Base-by-base conservation (phyloP, 1,139 yeast species). In the Arxiozyma slooffiae region DNA sequence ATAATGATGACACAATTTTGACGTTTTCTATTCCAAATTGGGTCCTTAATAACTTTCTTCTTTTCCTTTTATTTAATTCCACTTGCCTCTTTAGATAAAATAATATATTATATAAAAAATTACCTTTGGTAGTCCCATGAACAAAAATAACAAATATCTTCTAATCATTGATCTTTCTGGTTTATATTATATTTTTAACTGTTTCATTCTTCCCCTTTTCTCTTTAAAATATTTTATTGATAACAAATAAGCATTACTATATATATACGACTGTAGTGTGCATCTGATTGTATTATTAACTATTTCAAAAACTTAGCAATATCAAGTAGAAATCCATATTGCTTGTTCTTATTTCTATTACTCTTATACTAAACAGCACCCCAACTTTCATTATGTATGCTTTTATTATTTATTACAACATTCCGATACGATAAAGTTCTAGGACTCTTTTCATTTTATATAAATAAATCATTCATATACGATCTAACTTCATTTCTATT, bases 261-360 rank as follows among this genome's bases (percentile, higher is more conserved):
- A 6, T 21, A 21, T 18, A 38, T 30, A 34, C 11, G 39, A 16
- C 8, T 7, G 14, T 30, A 9, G 17, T 9, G 18, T 20, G 30
- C 23, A 34, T 7, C 14, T n/a, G n/a, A 2, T 7, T 21, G 38
- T 24, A 20, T 18, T 16, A 34, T 43, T 45, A 18, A 56, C 24
- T 52, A 51, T 46, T 56, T 57, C 38, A 63, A 52, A 21, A 54
- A 55, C 47, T 57, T 61, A 37, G 63, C 63, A 21, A 64, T 53
- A 14, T 63, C 66, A 24, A 52, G 55, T 43, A 64, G 50, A 40
- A 61, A 57, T 7, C 60, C 62, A 48, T 60, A 64, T 49, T 63
- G 62, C 51, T 61, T 63, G 47, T 62, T 59, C 38, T 46, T 49
- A 23, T 48, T 48, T 47, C 57, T 63, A 51, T 56, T 53, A 52